Conservation (phyloP, 2,329 filamentous ascomycete genomes). For the Fusarium anthophilum region DNA sequence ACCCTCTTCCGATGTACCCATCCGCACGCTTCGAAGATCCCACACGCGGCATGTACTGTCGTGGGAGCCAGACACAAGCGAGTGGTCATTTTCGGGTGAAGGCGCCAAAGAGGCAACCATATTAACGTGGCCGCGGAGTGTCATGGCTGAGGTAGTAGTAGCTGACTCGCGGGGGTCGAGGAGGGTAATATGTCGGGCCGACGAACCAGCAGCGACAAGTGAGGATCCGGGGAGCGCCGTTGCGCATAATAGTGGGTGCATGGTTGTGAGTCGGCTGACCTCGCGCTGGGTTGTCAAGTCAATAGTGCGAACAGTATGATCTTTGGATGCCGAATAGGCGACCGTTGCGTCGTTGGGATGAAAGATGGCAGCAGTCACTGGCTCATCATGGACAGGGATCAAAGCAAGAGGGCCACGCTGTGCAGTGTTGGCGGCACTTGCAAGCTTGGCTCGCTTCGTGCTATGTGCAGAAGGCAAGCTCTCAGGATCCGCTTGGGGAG, state of each 20-base stretch:
- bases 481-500: constrained; percentile 75
- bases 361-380: constrained; percentile 84
- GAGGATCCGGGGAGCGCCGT: constrained; percentile 74
- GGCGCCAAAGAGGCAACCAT: constrained; percentile 63
- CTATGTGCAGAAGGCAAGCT: constrained; percentile 74
- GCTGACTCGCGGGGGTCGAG: constrained; percentile 87
- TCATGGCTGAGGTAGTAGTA: constrained; percentile 82
- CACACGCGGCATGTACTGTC: constrained; percentile 94
- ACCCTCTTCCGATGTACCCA: constrained; percentile 67
- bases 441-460: constrained; percentile 80
- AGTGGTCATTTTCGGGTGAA: constrained; percentile 74
- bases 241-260: constrained; percentile 84
- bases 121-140: constrained; percentile 89
- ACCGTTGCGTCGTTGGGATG: constrained; percentile 86
- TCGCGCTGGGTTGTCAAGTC: constrained; percentile 83
- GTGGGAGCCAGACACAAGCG: constrained; percentile 88
- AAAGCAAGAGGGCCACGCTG: constrained; percentile 83
- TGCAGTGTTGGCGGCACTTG: constrained; percentile 56
- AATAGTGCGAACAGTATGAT: constrained; percentile 90
- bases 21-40: constrained; percentile 82
- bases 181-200: constrained; percentile 88
- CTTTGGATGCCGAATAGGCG: constrained; percentile 89
- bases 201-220: constrained; percentile 78
- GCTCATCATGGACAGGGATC: constrained; percentile 75
- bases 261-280: constrained; percentile 84